phyloP scores from a whole-genome alignment of 768 basidiomycete genomes.

The Tylopilus vinaceipallidus region DNA sequence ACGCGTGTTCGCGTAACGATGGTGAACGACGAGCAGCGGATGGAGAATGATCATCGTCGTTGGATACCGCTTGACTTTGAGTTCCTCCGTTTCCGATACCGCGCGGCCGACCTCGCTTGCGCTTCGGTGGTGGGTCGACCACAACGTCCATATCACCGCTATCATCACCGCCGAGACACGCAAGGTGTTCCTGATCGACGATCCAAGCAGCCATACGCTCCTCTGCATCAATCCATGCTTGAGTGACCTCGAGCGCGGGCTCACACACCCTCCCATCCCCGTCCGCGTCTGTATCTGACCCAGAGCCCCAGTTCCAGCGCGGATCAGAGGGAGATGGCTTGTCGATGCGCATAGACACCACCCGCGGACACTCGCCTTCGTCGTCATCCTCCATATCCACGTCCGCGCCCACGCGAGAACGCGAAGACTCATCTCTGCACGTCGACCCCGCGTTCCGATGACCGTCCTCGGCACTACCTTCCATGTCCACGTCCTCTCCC shows the following conservation, averaged over 20 bases:
- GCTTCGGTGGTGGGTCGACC: constrained; percentile 1
- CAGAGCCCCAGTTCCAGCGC: too few species aligned
- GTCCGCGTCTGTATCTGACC: too few species aligned
- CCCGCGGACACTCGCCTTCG: too few species aligned
- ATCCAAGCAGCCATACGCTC: constrained; percentile 29
- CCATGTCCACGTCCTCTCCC: constrained; percentile 7
- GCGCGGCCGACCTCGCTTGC: constrained; percentile 11
- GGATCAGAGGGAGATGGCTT: too few species aligned
- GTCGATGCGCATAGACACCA: too few species aligned
- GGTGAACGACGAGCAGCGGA: neutral
- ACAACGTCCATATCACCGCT: neutral
- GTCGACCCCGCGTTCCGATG: neutral
- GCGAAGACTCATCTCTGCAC: constrained; percentile 9
- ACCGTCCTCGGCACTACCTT: neutral
- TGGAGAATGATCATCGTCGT: neutral
- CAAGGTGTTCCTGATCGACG: constrained; percentile 13
- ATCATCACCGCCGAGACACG: neutral
- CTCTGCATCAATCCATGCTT: constrained; percentile 35
- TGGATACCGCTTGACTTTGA: neutral
- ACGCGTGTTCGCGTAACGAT: neutral
- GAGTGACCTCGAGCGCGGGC: constrained; percentile 37
- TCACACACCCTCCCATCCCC: constrained; percentile 10
- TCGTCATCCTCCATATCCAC: neutral
- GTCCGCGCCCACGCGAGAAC: constrained; percentile 5
- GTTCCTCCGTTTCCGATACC: neutral